These are phyloP conservation scores for Trypethelium eluteriae DNA, from an alignment of 495 filamentous ascomycete species.

Conservation along the genomic window DNA sequence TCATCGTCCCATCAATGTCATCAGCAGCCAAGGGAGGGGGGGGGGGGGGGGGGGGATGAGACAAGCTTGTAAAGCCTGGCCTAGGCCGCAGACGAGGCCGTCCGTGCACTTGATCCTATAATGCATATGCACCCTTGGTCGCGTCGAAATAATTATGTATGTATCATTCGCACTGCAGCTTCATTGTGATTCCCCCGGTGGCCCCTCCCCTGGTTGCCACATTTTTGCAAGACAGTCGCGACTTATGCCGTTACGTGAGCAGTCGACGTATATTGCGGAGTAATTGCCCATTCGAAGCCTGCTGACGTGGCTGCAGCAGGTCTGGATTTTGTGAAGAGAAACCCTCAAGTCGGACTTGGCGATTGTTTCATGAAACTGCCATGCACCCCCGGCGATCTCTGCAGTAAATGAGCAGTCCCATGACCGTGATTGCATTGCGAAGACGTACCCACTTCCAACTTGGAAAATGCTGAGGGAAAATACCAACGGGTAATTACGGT, in stretches of 20 bases:
- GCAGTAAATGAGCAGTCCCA: slow-evolving; percentile 1
- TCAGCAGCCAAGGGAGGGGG: neutral
- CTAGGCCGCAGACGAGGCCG: slow-evolving; percentile 7
- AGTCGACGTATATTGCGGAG: neutral
- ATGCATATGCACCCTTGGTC: slow-evolving; percentile 4
- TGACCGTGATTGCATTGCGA: neutral
- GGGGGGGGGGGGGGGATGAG: slow-evolving; percentile 1
- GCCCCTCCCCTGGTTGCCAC: neutral
- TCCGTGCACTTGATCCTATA: neutral
- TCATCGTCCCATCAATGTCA: slow-evolving; percentile 10
- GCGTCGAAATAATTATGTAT: neutral
- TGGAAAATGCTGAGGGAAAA: no score
- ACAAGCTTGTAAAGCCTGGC: neutral
- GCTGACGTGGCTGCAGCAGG: slow-evolving; percentile 5
- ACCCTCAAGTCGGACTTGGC: neutral
- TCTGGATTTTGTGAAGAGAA: neutral
- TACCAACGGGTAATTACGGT: no score
- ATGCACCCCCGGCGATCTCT: slow-evolving; percentile 6
- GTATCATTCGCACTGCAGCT: neutral
- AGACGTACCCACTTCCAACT: no score
- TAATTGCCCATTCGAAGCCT: neutral
- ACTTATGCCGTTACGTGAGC: neutral
- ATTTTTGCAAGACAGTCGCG: neutral
- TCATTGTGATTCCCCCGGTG: neutral
- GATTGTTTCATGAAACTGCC: slow-evolving; percentile 4